A percentile compares a stretch with the other conserved stretches of the same genome.
These are phyloP conservation scores for Davidsoniella australis DNA, from an alignment of 2,329 filamentous ascomycete genomes.

Conservation along the genomic window DNA sequence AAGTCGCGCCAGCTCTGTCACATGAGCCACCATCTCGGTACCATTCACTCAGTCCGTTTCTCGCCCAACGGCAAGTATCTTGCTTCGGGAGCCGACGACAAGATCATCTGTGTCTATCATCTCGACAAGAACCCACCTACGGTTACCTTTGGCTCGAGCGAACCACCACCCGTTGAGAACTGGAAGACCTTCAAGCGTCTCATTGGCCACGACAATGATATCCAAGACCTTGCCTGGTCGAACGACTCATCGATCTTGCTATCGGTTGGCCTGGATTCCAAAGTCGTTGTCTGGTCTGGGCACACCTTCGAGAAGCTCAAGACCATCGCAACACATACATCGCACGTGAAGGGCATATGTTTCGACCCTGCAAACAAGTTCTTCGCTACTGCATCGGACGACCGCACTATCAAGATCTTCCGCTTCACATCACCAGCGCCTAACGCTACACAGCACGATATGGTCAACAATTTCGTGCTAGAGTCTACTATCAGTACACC, in stretches of 20 bases:
- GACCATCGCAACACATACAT: slow-evolving; percentile 80
- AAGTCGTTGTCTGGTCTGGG: slow-evolving; percentile 95
- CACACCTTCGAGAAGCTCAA: slow-evolving; percentile 97
- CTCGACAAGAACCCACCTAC: slow-evolving; percentile 69
- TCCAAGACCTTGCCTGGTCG: slow-evolving; percentile 95
- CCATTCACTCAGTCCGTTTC: slow-evolving; percentile 92
- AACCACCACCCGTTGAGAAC: slow-evolving; percentile 85
- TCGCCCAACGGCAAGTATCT: slow-evolving; percentile 90
- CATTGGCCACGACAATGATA: slow-evolving; percentile 95
- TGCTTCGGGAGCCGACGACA: slow-evolving; percentile 93
- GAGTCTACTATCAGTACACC: slow-evolving; percentile 81
- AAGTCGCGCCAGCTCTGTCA: slow-evolving; percentile 88
- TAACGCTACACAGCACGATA: slow-evolving; percentile 86
- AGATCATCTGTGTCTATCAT: slow-evolving; percentile 94
- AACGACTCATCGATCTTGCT: slow-evolving; percentile 89
- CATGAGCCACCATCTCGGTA: slow-evolving; percentile 96
- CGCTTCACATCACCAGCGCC: slow-evolving; percentile 80
- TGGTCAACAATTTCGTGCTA: slow-evolving; percentile 89
- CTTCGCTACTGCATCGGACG: slow-evolving; percentile 94
- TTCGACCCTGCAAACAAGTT: slow-evolving; percentile 99
- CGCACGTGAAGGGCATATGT: slow-evolving; percentile 95
- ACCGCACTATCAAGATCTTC: slow-evolving; percentile 92
- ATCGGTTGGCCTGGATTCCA: slow-evolving; percentile 90
- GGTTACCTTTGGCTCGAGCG: slow-evolving; percentile 70
- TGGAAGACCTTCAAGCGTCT: slow-evolving; percentile 91